Base-by-base conservation (phyloP, 2,329 filamentous ascomycete genomes). In the Aureobasidium melanogenum region DNA sequence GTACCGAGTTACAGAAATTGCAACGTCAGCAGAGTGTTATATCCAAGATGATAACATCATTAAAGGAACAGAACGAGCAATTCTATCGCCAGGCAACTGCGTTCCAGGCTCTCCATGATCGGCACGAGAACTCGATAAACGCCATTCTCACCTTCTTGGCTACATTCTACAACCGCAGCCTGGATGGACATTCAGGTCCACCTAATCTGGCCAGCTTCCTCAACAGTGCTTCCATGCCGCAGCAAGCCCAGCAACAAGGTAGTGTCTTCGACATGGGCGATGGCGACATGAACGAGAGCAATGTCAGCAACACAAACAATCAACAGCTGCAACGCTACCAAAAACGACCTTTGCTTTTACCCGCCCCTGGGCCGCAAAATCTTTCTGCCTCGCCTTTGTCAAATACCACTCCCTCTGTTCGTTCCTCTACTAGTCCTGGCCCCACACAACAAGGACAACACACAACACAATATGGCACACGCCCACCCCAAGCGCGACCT, bases 51-150 rank as follows among this genome's bases (percentile, higher is more conserved):
- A 91, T 99, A 66, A 83, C 81, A 58, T 85, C 88, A 61, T 78
- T 97, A 62, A 88, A 91, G 60, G 84, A 88, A 63, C 92, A 97
- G 69, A 94, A 97, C 70, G 86, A 91, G 64, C 86, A 93, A 64
- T 82, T 97, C 32, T 95, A 92, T 69, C 88, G 89, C 61, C 91
- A 97, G 73, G 92, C 93, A 0, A 82, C 89, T 47, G 86, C 89
- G 62, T 97, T 97, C 71, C 92, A 97, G 73, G 88, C 85, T 63
- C 85, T 96, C 71, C 93, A 97, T 70, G 91, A 93, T 67, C 87
- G 94, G n/a, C 94, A 99, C 70, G 94, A 99, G 72, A 96, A 93
- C 71, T 97, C 93, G 0, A 97, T 99, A 75, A 97, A 97, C 70
- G 93, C 93, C n/a, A 97, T 99, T 64, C 82, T 99, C 44, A 96